Evolutionary conservation across 2,329 filamentous ascomycete genomes (phyloP).

Genomic region (Trichocomaceae sp.): DNA sequence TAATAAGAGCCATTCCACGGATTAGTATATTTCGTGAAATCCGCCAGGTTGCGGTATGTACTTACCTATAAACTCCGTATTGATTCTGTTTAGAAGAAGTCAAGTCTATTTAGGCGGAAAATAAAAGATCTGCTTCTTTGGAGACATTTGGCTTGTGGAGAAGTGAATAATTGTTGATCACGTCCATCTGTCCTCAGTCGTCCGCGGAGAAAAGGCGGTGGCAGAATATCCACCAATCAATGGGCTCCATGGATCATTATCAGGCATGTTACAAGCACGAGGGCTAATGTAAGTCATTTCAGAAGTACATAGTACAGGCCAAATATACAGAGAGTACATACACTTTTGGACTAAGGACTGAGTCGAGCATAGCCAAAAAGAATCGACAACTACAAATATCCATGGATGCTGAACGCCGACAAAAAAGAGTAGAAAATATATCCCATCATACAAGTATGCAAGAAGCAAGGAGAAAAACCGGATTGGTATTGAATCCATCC

Average conservation of each 20-base stretch:
- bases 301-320: not conserved
- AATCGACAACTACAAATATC: not conserved
- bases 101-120: not conserved
- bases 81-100: not conserved
- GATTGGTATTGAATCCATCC: not conserved
- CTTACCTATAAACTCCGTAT: not conserved
- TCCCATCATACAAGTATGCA: conserved; percentile 7
- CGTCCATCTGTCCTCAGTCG: conserved; percentile 21
- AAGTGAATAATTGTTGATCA: not conserved
- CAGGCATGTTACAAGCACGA: not conserved
- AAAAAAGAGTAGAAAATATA: not conserved
- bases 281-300: not conserved
- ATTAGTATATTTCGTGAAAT: not conserved
- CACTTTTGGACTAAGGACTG: not conserved
- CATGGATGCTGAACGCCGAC: conserved; percentile 8
- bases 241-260: not conserved
- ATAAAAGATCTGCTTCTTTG: not conserved
- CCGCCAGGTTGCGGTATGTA: not conserved
- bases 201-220: conserved; percentile 21
- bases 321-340: not conserved
- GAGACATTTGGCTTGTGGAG: not conserved
- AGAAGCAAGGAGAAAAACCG: not conserved
- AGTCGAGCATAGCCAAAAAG: not conserved
- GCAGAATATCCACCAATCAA: conserved; percentile 12
- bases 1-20: not conserved